A percentile compares a stretch with the other conserved stretches of the same genome.
Conservation (phyloP, 805 yeast genomes). For the Dipodascus geniculatus region DNA sequence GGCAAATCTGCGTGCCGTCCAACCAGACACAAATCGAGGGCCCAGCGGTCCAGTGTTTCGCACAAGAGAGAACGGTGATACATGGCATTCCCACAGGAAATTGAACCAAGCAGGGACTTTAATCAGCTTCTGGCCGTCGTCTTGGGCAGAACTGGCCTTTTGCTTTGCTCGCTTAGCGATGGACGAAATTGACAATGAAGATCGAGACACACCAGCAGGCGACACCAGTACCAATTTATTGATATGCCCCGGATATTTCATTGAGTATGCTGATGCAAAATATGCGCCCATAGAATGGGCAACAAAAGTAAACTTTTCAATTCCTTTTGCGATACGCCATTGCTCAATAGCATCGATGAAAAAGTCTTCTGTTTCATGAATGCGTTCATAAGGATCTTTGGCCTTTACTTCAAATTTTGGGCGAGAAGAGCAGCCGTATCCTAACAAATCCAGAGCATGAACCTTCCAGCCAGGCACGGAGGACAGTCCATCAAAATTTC, state of each 20-base stretch:
- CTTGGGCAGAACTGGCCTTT: slow-evolving; percentile 1
- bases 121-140: slow-evolving; percentile 19
- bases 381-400: slow-evolving; percentile 26
- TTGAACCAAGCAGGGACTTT: slow-evolving; percentile 67
- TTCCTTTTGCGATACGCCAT: slow-evolving; percentile 46
- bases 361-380: slow-evolving; percentile 43
- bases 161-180: slow-evolving; percentile 11
- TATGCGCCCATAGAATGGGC: slow-evolving; percentile 95
- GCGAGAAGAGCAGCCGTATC: slow-evolving; percentile 82
- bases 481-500: slow-evolving; percentile 46
- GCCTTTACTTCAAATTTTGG: slow-evolving; percentile 39
- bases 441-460: slow-evolving; percentile 80
- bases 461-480: slow-evolving; percentile 44
- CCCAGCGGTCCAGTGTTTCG: slow-evolving; percentile 74
- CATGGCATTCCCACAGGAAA: slow-evolving; percentile 72
- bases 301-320: slow-evolving; percentile 42
- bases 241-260: slow-evolving; percentile 47
- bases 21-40: slow-evolving; percentile 73
- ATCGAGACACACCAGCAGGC: slow-evolving; percentile 69
- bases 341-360: slow-evolving; percentile 50
- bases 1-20: slow-evolving; percentile 78
- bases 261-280: slow-evolving; percentile 55
- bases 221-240: slow-evolving; percentile 64
- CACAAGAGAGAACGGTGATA: slow-evolving; percentile 76
- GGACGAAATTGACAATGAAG: slow-evolving; percentile 27